Conservation (phyloP, 2,329 filamentous ascomycete species). For the Colletotrichum gigasporum region DNA sequence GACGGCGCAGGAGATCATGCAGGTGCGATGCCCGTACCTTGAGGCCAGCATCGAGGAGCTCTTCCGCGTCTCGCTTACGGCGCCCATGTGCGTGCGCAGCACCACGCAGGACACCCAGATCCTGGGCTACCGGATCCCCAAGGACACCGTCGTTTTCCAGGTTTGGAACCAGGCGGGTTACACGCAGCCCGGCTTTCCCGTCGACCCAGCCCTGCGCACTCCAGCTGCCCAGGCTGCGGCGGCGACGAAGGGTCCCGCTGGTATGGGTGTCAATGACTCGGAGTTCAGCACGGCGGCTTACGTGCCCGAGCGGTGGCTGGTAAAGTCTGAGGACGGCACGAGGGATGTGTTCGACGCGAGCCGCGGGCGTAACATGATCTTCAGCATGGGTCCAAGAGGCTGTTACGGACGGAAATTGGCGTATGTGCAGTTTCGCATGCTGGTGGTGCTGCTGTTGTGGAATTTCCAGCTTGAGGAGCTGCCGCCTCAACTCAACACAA, state of each 20-base stretch:
- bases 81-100: slow-evolving; percentile 36
- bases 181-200: slow-evolving; percentile 36
- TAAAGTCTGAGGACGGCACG: slow-evolving; percentile 22
- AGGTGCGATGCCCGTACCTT: slow-evolving; percentile 37
- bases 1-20: slow-evolving; percentile 35
- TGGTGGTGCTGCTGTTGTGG: slow-evolving; percentile 42
- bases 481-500: slow-evolving; percentile 8
- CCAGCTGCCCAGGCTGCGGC: slow-evolving; percentile 21
- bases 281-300: slow-evolving; percentile 38
- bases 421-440: slow-evolving; percentile 44
- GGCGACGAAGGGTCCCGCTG: slow-evolving; percentile 32
- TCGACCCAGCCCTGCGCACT: slow-evolving; percentile 40
- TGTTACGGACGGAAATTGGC: slow-evolving; percentile 50
- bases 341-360: slow-evolving; percentile 39
- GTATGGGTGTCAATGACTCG: slow-evolving; percentile 35
- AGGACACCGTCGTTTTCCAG: slow-evolving; percentile 35
- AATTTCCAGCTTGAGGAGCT: slow-evolving; percentile 16
- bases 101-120: slow-evolving; percentile 38
- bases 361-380: slow-evolving; percentile 46
- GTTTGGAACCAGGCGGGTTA: slow-evolving; percentile 35
- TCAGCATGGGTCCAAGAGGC: slow-evolving; percentile 46
- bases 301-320: slow-evolving; percentile 49
- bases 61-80: slow-evolving; percentile 37
- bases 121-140: slow-evolving; percentile 39
- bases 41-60: slow-evolving; percentile 42